Base-by-base conservation (phyloP, 2,329 filamentous ascomycete genomes). In the Cladosporium sp. region DNA sequence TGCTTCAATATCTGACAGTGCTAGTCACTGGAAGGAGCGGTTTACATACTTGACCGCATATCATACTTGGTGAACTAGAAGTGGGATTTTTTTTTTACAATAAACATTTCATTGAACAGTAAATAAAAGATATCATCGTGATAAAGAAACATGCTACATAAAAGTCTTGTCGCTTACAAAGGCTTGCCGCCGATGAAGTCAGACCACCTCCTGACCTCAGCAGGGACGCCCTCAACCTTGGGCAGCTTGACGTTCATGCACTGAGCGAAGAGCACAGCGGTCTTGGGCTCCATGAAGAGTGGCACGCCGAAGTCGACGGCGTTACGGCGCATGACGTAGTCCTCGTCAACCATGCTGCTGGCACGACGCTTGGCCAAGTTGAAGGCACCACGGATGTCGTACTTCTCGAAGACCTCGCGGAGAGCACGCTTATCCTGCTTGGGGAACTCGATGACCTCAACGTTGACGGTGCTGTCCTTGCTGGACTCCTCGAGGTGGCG, bases 221-320 rank as follows among this genome's bases (percentile, higher is more conserved):
- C 84, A 58, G 95, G 95, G 70, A 97, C 94, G 64, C 93, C 94
- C 77, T 95, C 92, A 68, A 87, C 83, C 74, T 92, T 89, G 68
- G 95, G 95, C 59, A 99, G 86, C 85, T 98, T 99, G 85, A 93
- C 92, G 81, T 85, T 95, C 92, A 99, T 96, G 82, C 95, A 98
- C 80, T 92, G 92, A 68, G 95, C 93, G 76, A 98, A 98, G 74
- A 98, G 91, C 71, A 95, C 89, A 68, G 95, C 94, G 73, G 95
- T 99, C 93, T 97, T 94, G 64, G 93, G 92, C 84, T 98, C 94
- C 93, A 97, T 97, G 80, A 99, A 98, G 65, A 99, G 85, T 59
- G 95, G 95, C 36, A 98, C 93, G 73, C 94, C 94, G 79, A 99
- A 99, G 82, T 99, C 95, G 65, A 99, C 95, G 32, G 95, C 95